phyloP scores from a whole-genome alignment of 1,139 yeast species.

The Suhomyces wounanorum region DNA sequence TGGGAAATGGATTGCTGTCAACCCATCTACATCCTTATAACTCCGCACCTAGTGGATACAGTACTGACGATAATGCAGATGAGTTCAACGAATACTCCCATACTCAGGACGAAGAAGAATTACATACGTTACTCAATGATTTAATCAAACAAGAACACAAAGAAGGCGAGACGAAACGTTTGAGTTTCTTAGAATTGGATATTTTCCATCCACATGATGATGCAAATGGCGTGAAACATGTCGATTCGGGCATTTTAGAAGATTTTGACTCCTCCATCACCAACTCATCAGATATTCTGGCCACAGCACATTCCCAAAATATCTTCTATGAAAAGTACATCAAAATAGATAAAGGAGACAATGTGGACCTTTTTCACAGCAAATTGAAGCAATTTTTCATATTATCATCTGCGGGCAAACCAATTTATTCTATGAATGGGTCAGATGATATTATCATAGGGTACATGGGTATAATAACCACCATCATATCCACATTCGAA shows the following conservation, averaged over 20 bases:
- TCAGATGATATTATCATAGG: constrained; percentile 70
- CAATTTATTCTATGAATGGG: constrained; percentile 82
- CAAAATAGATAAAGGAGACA: constrained; percentile 25
- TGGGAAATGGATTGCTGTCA: constrained; percentile 4
- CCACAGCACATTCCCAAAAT: not conserved
- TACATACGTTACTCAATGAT: constrained; percentile 29
- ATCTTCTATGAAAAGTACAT: constrained; percentile 17
- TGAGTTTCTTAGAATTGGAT: constrained; percentile 13
- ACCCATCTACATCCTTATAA: constrained; percentile 10
- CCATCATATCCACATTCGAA: constrained; percentile 63
- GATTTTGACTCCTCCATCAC: not conserved
- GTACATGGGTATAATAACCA: constrained; percentile 72
- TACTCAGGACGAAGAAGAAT: constrained; percentile 30
- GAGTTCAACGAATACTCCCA: constrained; percentile 15
- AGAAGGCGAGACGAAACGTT: not conserved
- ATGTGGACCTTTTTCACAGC: constrained; percentile 35
- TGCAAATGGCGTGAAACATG: no score
- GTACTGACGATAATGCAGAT: constrained; percentile 13
- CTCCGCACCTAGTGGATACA: constrained; percentile 1
- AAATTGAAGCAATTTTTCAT: constrained; percentile 73
- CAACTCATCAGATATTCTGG: not conserved
- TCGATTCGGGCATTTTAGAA: not conserved
- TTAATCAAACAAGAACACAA: constrained; percentile 23
- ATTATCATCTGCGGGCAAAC: constrained; percentile 91
- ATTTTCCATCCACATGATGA: constrained; percentile 9